Base-by-base conservation (phyloP, 1,139 yeast genomes). In the Scheffersomyces segobiensis region DNA sequence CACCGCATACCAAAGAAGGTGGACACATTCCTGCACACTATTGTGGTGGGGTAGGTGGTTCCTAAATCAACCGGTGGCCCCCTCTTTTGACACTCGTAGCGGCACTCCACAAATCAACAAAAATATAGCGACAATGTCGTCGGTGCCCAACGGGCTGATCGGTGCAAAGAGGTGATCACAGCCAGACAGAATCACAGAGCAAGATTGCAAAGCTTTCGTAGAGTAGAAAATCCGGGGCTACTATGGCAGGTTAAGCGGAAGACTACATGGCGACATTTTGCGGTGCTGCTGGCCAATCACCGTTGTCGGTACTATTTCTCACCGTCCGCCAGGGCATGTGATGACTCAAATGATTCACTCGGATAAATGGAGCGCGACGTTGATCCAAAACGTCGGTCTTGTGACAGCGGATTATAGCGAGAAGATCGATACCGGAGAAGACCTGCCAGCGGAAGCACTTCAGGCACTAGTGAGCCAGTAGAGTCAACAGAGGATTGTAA, bases 321-420 rank as follows among this genome's bases (percentile, higher is more conserved):
- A 32, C 42, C 42, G 42, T 14, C 12, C 42, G 42, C 17, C 42
- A 48, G 50, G 26, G 50, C 50, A 48, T 48, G 50, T 48, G 50
- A 48, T 48, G 50, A 48, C 50, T 48, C 50, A 48, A 48, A 48
- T 48, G 50, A 48, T 48, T 48, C 50, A 48, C 50, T 21, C 50
- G 50, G 50, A 48, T 48, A 21, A 48, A 48, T 21, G 50, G 50
- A 48, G 50, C 50, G 26, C 42, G 42, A 32, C 42, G 42, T 32
- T 32, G 42, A 32, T 24, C 22, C 49, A 24, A 48, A 48, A 20
- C 24, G 24, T 21, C 24, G 26, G 50, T 48, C 50, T 48, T 20
- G 50, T 20, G 50, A 48, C 42, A 10, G 42, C 42, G 42, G 17
- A 10, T 10, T 10, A 32, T 7, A 32, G 42, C 42, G 42, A 10